These are phyloP conservation scores for Mrakia frigida DNA, from an alignment of 768 basidiomycete species.

Conservation along the genomic window DNA sequence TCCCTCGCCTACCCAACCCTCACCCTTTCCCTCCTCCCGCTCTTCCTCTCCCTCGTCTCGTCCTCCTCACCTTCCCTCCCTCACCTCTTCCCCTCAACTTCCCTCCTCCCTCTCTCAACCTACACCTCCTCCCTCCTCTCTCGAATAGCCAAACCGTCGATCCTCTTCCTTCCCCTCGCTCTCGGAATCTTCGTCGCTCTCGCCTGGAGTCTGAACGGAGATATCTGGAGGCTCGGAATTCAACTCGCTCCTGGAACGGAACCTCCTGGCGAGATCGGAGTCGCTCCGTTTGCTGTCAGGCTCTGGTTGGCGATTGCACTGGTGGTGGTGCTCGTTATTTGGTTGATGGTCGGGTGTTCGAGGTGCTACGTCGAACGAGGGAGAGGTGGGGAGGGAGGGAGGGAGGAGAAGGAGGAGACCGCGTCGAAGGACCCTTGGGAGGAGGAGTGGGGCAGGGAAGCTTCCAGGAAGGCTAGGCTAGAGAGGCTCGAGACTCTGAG, in stretches of 20 bases:
- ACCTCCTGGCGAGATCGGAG: background rate
- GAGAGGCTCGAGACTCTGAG: background rate
- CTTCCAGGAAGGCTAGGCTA: background rate
- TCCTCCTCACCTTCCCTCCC: background rate
- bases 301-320: slow-evolving; percentile 2
- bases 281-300: slow-evolving; percentile 1
- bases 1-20: slow-evolving; percentile 10
- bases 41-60: slow-evolving; percentile 11
- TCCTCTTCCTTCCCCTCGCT: slow-evolving; percentile 7
- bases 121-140: background rate
- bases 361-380: background rate
- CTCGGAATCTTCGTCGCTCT: background rate
- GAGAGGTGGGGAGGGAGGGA: background rate
- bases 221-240: slow-evolving; percentile 2
- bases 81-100: background rate
- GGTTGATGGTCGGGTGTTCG: slow-evolving; percentile 2
- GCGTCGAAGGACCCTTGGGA: background rate
- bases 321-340: background rate
- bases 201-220: slow-evolving; percentile 12
- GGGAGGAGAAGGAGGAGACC: background rate
- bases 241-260: background rate
- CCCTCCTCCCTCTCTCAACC: slow-evolving; percentile 1
- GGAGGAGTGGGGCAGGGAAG: background rate
- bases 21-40: background rate
- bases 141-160: background rate